Base-by-base conservation (phyloP, 495 filamentous ascomycete genomes). In the Daldinia caldariorum region DNA sequence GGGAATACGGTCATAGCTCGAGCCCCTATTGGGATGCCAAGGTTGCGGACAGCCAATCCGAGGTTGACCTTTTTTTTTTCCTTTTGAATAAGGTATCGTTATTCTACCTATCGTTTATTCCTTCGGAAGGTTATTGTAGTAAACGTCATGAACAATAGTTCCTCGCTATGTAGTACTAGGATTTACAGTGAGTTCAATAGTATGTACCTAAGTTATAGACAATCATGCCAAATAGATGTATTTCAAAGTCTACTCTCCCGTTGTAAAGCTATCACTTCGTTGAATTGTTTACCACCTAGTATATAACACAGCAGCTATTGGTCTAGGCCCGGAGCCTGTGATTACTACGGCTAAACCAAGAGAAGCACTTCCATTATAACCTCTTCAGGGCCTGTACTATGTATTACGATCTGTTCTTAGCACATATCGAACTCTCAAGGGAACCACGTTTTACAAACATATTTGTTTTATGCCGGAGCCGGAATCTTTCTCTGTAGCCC, bases 1-100 rank as follows among this genome's bases (percentile, higher is more conserved):
- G 67, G 63, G 67, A 43, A 56, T 45, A 16, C 58, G 59, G 68
- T 74, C 67, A 71, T 68, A 73, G 70, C 70, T 73, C 70, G 64
- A 62, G 38, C 64, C 60, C 64, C 61, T 35, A 61, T 61, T 51
- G 13, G 38, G 64, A 60, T 51, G 35, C 20, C 37, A 45, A 53
- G 41, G 9, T 34, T 66, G 53, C 26, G 53, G 34, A 62, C 14
- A 41, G 29, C 20, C 39, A 32, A 70, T 61, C 61, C 57, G 45
- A 50, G 51, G 31, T 56, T 18, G 29, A 51, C 39, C 7, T 37
- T 39, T 58, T 13, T 14, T 39, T 47, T 47, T 39, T 58, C 32
- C 12, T 3, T 34, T 35, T 35, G 34, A 35, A 67, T 34, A 4
- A 12, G n/a, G 14, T 20, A 47, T 22, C 43, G 45, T 7, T 26